Percentiles rank a stretch among this genome's conserved stretches.
Evolutionary conservation across 1,139 yeast species (phyloP).

Genomic region (Pichia sp.): DNA sequence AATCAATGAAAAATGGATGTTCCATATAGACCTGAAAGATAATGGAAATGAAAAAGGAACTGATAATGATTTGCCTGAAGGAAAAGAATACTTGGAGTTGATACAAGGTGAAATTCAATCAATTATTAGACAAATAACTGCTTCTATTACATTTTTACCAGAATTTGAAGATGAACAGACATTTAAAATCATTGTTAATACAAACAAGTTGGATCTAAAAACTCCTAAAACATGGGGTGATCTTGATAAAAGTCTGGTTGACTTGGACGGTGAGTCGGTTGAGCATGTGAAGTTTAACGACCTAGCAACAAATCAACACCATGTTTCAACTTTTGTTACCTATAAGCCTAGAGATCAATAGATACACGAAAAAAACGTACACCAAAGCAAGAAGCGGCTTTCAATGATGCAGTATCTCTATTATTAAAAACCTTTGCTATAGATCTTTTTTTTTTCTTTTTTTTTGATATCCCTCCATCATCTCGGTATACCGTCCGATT

Average conservation of each 20-base stretch:
- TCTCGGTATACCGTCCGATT: too few species aligned
- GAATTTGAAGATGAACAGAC: slow-evolving; percentile 57
- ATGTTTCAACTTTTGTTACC: slow-evolving; percentile 70
- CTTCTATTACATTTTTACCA: slow-evolving; percentile 82
- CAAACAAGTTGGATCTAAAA: slow-evolving; percentile 34
- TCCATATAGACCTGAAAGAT: slow-evolving; percentile 43
- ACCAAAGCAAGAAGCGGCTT: too few species aligned
- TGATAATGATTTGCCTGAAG: not conserved
- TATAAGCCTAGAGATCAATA: slow-evolving; percentile 32
- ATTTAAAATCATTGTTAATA: slow-evolving; percentile 79
- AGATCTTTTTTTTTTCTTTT: too few species aligned
- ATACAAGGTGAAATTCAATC: slow-evolving; percentile 76
- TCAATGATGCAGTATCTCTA: too few species aligned
- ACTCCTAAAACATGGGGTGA: slow-evolving; percentile 29
- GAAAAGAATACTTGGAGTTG: slow-evolving; percentile 27
- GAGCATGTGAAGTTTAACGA: slow-evolving; percentile 65
- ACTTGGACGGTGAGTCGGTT: slow-evolving; percentile 39
- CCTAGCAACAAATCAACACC: slow-evolving; percentile 62
- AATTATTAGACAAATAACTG: slow-evolving; percentile 81
- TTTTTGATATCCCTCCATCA: too few species aligned
- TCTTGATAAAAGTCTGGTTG: slow-evolving; percentile 74
- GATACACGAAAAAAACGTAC: not conserved
- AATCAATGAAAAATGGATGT: slow-evolving; percentile 82
- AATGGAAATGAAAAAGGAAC: not conserved
- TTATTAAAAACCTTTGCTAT: too few species aligned